Evolutionary conservation across 106 monocot genomes (phyloP), one percentile per base, ranked within the genome.

Genomic region (Chionographis japonica): DNA sequence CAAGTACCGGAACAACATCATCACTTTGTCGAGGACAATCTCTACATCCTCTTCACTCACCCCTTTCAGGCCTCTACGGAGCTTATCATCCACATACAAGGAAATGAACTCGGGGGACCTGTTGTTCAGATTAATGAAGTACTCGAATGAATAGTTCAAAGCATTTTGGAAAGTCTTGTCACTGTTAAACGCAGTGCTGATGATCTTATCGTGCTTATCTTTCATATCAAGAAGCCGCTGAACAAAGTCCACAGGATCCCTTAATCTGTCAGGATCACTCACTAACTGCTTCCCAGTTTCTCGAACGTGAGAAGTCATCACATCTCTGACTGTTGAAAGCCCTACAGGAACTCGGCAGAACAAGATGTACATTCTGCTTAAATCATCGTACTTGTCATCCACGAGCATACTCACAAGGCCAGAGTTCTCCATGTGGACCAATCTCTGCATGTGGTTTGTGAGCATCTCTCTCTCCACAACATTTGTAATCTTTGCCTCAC

Each of bases 131-230:
- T 95, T 95, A 20, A 95, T 88, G 60, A 95, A 95, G 67, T 81
- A 88, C 64, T 95, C 95, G 74, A 95, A 95, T 4, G 91, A 95
- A 4, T 91, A 95, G 59, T 88, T 95, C 55, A 95, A 67, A 38
- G 91, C 95, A 83, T 95, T 95, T 65, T 88, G 95, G 75, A 95
- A 95, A 53, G 91, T 83, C 67, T 95, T 95, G 60, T 95, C 95
- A 42, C 91, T 95, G 66, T 68, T 86, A 54, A 95, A 95, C 57
- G 95, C 76, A 18, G 66, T 65, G 66, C 37, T 84, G n/a, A 91
- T 88, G n/a, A 91, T 95, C 74, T 83, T 85, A 69, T 91, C 95
- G 70, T 91, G 83, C 77, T 95, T 95, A 58, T 95, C 91, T 67
- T 91, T 95, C 56, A 83, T 78, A 72, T 91, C 75, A 46, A 95